Evolutionary conservation across 2,329 filamentous ascomycete genomes (phyloP).

Genomic region (Aspergillus sp.): DNA sequence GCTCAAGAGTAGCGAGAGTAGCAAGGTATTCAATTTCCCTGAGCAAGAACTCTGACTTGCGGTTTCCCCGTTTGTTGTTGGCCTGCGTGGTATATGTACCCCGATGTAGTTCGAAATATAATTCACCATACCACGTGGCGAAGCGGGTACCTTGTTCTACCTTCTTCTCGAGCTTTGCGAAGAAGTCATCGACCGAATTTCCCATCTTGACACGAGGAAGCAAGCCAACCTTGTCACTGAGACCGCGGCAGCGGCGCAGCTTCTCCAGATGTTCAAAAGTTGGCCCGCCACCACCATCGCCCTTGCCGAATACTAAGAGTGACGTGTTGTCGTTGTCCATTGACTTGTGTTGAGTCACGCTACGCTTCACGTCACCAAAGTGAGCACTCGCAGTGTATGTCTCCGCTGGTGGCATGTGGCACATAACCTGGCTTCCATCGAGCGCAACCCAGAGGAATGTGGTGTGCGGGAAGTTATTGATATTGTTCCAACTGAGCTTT

Average conservation of each 20-base stretch:
- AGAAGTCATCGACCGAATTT: conserved; percentile 90
- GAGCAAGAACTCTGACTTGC: conserved; percentile 79
- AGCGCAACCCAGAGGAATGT: conserved; percentile 98
- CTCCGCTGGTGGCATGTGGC: conserved; percentile 94
- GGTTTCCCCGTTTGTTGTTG: conserved; percentile 95
- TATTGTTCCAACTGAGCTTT: conserved; percentile 99
- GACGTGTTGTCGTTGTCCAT: conserved; percentile 91
- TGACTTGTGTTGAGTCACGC: conserved; percentile 89
- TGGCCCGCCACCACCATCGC: conserved; percentile 91
- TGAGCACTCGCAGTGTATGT: conserved; percentile 94
- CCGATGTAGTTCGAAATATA: conserved; percentile 96
- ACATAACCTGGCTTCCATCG: conserved; percentile 94
- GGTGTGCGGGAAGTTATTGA: conserved; percentile 97
- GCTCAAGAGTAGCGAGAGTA: conserved; percentile 75
- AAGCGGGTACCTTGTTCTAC: conserved; percentile 67
- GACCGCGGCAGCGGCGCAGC: conserved; percentile 84
- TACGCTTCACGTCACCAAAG: conserved; percentile 90
- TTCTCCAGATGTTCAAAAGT: conserved; percentile 95
- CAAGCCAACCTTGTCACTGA: conserved; percentile 81
- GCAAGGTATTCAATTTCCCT: conserved; percentile 86
- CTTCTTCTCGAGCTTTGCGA: conserved; percentile 79
- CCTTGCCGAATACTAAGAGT: conserved; percentile 91
- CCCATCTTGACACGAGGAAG: conserved; percentile 88
- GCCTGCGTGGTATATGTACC: conserved; percentile 97
- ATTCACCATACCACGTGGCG: conserved; percentile 95